Base-by-base conservation (phyloP, 805 yeast species). In the Jamesozyma piceae region DNA sequence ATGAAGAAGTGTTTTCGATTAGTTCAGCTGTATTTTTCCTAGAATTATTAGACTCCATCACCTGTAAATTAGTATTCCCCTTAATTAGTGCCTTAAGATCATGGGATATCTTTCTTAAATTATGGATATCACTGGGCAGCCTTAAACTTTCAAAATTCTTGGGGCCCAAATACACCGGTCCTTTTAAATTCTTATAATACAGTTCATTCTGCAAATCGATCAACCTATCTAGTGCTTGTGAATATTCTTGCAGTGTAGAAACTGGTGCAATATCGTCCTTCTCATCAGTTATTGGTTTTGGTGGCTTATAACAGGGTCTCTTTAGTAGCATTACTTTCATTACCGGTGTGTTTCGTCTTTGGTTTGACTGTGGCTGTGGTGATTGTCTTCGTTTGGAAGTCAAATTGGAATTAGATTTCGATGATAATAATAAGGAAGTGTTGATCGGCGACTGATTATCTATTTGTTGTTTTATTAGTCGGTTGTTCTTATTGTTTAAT, bases 131-230 rank as follows among this genome's bases (percentile, higher is more conserved):
- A 38, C 42, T 42, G 4, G 62, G 60, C 21, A 52, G 28, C 35
- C 53, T 48, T 20, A 55, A 30, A 31, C 49, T 38, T 40, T 53
- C 54, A 35, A 48, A 43, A 31, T 48, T 39, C 22, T 46, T 46
- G 15, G 51, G 43, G 2, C 54, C 57, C 15, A 49, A 41, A 32
- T 45, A 46, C 24, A 47, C 43, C n/a, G 59, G 57, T 20, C 37
- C 32, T 5, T 32, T 44, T 22, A 56, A 42, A 21, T 46, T 44
- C 13, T 47, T 42, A 32, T 50, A 56, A 40, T 47, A 52, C 15
- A 43, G 15, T 3, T 44, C 38, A 18, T 49, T 34, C 42, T 56
- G 59, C 31, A 41, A 19, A 17, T 39, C 29, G 4, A 48, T 47
- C 15, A 53, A 27, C 14, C 39, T 36, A 8, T 38, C 39, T 20